These are phyloP conservation scores for Amaranthus palmeri DNA, from an alignment of 148 eudicot genomes.

Conservation along the genomic window DNA sequence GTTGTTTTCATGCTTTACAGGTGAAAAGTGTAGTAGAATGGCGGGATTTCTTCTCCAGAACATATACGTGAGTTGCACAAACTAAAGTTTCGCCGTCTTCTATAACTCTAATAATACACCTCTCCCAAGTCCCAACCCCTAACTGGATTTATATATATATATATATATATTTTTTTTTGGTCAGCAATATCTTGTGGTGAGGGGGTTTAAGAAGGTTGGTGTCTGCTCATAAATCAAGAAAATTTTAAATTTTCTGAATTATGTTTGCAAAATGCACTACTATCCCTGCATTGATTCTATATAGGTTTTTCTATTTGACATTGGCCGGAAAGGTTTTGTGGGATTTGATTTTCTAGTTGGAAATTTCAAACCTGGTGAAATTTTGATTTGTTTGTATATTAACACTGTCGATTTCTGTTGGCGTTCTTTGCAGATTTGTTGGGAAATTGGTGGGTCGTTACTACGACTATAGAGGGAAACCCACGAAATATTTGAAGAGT, in stretches of 20 bases:
- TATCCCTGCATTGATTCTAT: not conserved
- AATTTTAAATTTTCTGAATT: not conserved
- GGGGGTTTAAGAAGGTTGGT: not conserved
- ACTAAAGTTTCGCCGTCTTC: not conserved
- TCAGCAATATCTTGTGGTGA: not conserved
- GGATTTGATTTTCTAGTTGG: not conserved
- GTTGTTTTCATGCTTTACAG: constrained; percentile 31
- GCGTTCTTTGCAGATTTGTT: constrained; percentile 43
- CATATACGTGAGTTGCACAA: constrained; percentile 54
- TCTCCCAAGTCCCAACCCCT: too few species aligned
- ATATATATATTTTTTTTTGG: too few species aligned
- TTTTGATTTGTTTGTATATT: not conserved
- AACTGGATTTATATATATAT: too few species aligned
- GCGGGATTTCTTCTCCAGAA: constrained; percentile 75
- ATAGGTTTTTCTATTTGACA: not conserved
- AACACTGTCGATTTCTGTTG: not conserved
- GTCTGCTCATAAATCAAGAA: not conserved
- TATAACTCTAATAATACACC: not conserved
- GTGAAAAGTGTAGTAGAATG: constrained; percentile 91
- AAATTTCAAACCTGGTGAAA: not conserved
- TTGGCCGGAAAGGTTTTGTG: not conserved
- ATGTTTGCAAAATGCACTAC: not conserved
- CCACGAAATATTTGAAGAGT: constrained; percentile 81
- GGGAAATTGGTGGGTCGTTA: constrained; percentile 86
- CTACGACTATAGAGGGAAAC: constrained; percentile 59